These are phyloP conservation scores for Medicago ruthenica DNA, from an alignment of 306 rosid genomes.

Conservation along the genomic window DNA sequence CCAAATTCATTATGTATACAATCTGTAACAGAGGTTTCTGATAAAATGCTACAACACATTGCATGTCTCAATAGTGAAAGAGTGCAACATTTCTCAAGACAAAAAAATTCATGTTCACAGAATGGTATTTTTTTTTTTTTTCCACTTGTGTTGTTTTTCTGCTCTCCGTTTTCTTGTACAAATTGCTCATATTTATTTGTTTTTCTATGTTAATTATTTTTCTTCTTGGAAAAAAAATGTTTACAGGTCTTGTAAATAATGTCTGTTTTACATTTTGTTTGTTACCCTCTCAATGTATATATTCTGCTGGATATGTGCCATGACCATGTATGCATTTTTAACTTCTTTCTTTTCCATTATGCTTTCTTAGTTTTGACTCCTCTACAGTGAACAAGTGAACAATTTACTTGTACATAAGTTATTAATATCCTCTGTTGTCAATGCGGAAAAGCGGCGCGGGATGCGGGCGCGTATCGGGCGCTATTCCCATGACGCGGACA, in stretches of 20 bases:
- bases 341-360: background rate
- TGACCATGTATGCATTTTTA: background rate
- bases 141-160: conserved; percentile 27
- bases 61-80: conserved; percentile 31
- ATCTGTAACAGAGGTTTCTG: conserved; percentile 27
- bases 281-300: conserved; percentile 38
- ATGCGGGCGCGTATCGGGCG: too few species aligned
- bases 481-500: too few species aligned
- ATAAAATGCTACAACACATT: conserved; percentile 39
- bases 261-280: conserved; percentile 33
- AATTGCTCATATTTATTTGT: conserved; percentile 41
- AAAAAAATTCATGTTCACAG: conserved; percentile 31
- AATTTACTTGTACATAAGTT: background rate
- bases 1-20: conserved; percentile 4
- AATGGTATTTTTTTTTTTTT: conserved; percentile 5
- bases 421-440: too few species aligned
- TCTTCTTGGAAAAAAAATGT: conserved; percentile 2
- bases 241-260: conserved; percentile 35
- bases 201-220: conserved; percentile 35
- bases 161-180: conserved; percentile 50
- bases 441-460: too few species aligned
- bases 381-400: background rate
- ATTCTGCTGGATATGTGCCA: conserved; percentile 28
- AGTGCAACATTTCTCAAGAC: conserved; percentile 36
- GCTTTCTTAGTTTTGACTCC: conserved; percentile 23